phyloP scores from a whole-genome alignment of 2,329 filamentous ascomycete species.

The Cryphonectria radicalis region DNA sequence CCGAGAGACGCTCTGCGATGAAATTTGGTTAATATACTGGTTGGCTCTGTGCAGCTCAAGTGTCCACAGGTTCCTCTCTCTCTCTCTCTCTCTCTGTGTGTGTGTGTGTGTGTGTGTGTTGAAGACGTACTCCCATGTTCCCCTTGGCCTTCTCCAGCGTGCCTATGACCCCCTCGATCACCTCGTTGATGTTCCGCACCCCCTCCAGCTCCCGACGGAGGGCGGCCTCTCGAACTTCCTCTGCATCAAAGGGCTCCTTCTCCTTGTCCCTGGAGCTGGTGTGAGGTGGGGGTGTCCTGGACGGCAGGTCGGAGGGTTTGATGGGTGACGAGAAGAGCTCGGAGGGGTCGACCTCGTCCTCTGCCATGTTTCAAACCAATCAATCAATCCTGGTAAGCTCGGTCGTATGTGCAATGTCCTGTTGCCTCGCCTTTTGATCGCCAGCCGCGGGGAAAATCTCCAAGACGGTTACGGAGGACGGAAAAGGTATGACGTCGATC shows the following conservation, averaged over 20 bases:
- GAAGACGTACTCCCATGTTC: constrained; percentile 71
- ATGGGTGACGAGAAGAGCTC: constrained; percentile 44
- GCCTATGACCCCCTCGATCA: constrained; percentile 77
- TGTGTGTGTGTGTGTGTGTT: not conserved
- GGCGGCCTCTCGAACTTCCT: constrained; percentile 72
- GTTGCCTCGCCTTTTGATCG: not conserved
- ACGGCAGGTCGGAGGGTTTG: constrained; percentile 38
- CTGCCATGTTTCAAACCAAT: constrained; percentile 45
- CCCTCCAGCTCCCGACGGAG: constrained; percentile 81
- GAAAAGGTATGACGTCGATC: not conserved
- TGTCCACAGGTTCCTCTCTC: not conserved
- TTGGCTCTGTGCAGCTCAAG: not conserved
- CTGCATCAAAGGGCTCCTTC: constrained; percentile 58
- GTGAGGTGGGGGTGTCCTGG: constrained; percentile 25
- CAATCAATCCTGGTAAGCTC: constrained; percentile 1
- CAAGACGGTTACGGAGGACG: not conserved
- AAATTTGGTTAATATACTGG: not conserved
- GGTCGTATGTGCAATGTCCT: not conserved
- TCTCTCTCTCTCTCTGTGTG: no score
- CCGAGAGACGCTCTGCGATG: constrained; percentile 67
- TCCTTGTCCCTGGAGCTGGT: constrained; percentile 36
- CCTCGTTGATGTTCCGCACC: constrained; percentile 83
- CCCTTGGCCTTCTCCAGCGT: constrained; percentile 73
- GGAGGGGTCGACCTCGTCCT: constrained; percentile 48
- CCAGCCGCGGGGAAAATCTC: not conserved